A percentile compares a stretch with the other conserved stretches of the same genome.
These are phyloP conservation scores for Lasiosphaeria ovina DNA, from an alignment of 495 filamentous ascomycete genomes.

Conservation along the genomic window DNA sequence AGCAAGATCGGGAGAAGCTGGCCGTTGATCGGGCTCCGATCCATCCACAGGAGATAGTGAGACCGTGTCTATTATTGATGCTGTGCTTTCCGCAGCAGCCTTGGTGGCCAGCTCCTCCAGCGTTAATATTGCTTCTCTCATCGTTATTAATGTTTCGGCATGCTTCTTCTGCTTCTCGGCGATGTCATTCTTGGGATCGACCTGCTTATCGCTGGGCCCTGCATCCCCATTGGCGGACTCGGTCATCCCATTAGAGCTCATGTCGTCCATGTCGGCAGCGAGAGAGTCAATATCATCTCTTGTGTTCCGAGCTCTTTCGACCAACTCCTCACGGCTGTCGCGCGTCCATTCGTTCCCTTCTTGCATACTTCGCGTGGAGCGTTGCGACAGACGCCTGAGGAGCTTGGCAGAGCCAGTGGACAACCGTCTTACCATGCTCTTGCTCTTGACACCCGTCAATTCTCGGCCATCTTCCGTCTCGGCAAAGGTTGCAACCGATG, in stretches of 20 bases:
- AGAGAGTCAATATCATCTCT: slow-evolving; percentile 46
- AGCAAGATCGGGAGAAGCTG: too few species aligned
- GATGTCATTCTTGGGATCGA: slow-evolving; percentile 9
- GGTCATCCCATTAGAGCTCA: slow-evolving; percentile 40
- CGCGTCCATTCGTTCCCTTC: slow-evolving; percentile 19
- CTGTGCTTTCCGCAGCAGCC: too few species aligned
- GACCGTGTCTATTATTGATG: too few species aligned
- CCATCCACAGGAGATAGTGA: too few species aligned
- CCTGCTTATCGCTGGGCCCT: slow-evolving; percentile 18
- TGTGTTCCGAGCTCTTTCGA: slow-evolving; percentile 33
- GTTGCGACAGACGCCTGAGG: slow-evolving; percentile 47
- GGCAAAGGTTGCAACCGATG: slow-evolving; percentile 62
- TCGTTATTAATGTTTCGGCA: too few species aligned
- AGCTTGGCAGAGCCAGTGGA: slow-evolving; percentile 47
- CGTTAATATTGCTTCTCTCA: too few species aligned
- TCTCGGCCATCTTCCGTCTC: slow-evolving; percentile 39
- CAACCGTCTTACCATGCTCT: slow-evolving; percentile 41
- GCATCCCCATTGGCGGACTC: slow-evolving; percentile 14
- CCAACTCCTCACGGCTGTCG: slow-evolving; percentile 44
- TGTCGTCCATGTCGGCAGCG: slow-evolving; percentile 52
- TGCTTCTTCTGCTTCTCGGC: not conserved
- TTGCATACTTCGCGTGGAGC: slow-evolving; percentile 21
- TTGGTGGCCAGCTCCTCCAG: too few species aligned
- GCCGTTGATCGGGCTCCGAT: too few species aligned
- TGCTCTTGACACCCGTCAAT: slow-evolving; percentile 21